A percentile compares a stretch with the other conserved stretches of the same genome.
Evolutionary conservation across 345 rosid species (phyloP).

Genomic region (Syzygium oleosum): DNA sequence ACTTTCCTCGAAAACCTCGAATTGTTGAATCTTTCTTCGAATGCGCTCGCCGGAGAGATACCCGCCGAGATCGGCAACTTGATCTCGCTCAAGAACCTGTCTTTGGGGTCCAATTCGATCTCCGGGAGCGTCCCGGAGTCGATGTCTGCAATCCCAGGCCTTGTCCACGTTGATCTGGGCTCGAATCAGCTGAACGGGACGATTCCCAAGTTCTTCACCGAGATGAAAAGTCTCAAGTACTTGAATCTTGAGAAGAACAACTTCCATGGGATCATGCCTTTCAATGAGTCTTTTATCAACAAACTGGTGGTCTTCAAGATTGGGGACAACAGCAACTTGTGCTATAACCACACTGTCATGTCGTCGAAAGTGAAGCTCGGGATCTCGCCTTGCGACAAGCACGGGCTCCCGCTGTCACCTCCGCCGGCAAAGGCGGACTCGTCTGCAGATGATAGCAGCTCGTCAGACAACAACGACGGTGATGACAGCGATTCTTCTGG

Average conservation of each 20-base stretch:
- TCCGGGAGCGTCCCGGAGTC: constrained; percentile 85
- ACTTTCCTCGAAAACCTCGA: constrained; percentile 58
- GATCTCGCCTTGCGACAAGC: constrained; percentile 77
- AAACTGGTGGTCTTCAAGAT: constrained; percentile 53
- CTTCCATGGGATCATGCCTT: constrained; percentile 79
- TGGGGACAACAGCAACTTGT: constrained; percentile 71
- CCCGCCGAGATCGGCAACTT: constrained; percentile 63
- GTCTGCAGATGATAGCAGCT: constrained; percentile 21
- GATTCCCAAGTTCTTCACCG: constrained; percentile 59
- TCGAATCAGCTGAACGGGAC: constrained; percentile 87
- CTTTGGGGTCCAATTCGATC: constrained; percentile 64
- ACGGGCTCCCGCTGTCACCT: constrained; percentile 79
- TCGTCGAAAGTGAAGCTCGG: constrained; percentile 80
- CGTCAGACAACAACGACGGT: constrained; percentile 44
- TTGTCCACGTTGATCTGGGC: constrained; percentile 76
- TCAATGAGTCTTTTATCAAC: constrained; percentile 63
- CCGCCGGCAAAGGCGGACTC: constrained; percentile 57
- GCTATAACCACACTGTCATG: constrained; percentile 64
- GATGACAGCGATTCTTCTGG: constrained; percentile 19
- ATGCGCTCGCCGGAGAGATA: constrained; percentile 55
- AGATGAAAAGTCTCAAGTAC: constrained; percentile 56
- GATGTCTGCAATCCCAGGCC: constrained; percentile 58
- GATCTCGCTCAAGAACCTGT: constrained; percentile 53
- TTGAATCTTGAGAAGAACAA: constrained; percentile 66
- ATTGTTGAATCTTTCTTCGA: constrained; percentile 50